These are phyloP conservation scores for Linum tenue DNA, from an alignment of 345 rosid species.

Conservation along the genomic window DNA sequence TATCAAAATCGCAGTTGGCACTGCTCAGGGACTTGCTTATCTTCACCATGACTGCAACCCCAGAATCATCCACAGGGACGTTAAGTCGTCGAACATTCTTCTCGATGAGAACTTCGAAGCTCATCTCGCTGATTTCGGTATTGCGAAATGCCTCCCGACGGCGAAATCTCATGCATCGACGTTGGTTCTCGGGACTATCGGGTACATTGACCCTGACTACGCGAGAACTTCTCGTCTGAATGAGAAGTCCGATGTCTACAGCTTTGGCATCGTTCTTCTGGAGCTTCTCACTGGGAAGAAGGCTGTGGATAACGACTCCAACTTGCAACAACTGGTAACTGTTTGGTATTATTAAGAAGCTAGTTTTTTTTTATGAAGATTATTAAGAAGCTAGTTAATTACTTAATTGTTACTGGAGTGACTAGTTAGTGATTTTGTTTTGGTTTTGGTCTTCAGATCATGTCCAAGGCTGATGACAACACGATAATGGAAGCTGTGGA, in stretches of 20 bases:
- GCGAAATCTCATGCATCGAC: slow-evolving; percentile 75
- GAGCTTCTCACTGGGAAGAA: slow-evolving; percentile 95
- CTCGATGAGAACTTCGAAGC: slow-evolving; percentile 81
- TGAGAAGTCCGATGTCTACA: slow-evolving; percentile 90
- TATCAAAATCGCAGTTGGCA: slow-evolving; percentile 77
- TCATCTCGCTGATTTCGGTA: slow-evolving; percentile 84
- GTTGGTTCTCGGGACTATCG: slow-evolving; percentile 79
- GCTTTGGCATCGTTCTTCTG: slow-evolving; percentile 89
- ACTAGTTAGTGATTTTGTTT: too few relatives aligned
- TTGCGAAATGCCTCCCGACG: slow-evolving; percentile 73
- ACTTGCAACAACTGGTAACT: slow-evolving; percentile 85
- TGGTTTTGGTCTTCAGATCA: slow-evolving; percentile 31
- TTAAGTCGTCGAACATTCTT: slow-evolving; percentile 86
- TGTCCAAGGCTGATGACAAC: slow-evolving; percentile 63
- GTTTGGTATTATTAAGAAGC: too few relatives aligned
- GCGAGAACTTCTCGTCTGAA: slow-evolving; percentile 75
- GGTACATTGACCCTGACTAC: slow-evolving; percentile 96
- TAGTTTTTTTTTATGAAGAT: too few relatives aligned
- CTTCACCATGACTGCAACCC: slow-evolving; percentile 97
- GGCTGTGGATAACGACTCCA: slow-evolving; percentile 84
- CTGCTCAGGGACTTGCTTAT: slow-evolving; percentile 91
- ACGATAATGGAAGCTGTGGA: slow-evolving; percentile 92
- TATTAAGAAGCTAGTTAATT: too few relatives aligned
- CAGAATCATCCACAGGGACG: slow-evolving; percentile 79
- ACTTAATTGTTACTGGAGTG: too few relatives aligned